These are phyloP conservation scores for Talaromyces amestolkiae DNA, from an alignment of 2,329 filamentous ascomycete genomes.

Conservation along the genomic window DNA sequence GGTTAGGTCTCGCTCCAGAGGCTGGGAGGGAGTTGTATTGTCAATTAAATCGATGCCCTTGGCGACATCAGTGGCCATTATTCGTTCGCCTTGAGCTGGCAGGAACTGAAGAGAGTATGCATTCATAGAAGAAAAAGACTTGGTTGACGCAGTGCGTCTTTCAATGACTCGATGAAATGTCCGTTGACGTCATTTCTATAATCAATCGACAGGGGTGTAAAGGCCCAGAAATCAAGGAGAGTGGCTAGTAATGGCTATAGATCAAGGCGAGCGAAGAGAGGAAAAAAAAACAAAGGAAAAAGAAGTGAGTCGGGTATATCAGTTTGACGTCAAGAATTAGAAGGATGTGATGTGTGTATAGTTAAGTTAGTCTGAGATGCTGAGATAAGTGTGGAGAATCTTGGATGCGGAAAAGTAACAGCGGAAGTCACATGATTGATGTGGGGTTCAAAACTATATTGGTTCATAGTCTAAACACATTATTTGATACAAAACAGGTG, in stretches of 20 bases:
- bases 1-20: constrained; percentile 24
- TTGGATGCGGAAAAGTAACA: too few species aligned
- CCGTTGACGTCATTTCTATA: not conserved
- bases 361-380: too few species aligned
- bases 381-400: too few species aligned
- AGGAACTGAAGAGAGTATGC: not conserved
- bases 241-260: not conserved
- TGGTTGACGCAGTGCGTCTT: not conserved
- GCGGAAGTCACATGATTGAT: too few species aligned
- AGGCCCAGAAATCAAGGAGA: not conserved
- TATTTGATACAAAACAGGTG: too few species aligned
- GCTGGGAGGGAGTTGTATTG: constrained; percentile 35
- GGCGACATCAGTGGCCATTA: constrained; percentile 23
- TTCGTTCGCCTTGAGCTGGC: not conserved
- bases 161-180: not conserved
- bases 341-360: too few species aligned
- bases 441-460: too few species aligned
- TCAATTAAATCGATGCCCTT: constrained; percentile 40
- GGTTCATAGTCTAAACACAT: too few species aligned
- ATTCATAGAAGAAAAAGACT: not conserved
- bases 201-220: too few species aligned
- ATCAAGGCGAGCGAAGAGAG: too few species aligned
- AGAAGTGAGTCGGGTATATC: not conserved
- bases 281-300: not conserved
- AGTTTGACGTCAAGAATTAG: too few species aligned